Percentiles rank a stretch among this genome's conserved stretches.
Conservation (phyloP, 192 early-diverging fungal genomes). For the Backusella luteola region DNA sequence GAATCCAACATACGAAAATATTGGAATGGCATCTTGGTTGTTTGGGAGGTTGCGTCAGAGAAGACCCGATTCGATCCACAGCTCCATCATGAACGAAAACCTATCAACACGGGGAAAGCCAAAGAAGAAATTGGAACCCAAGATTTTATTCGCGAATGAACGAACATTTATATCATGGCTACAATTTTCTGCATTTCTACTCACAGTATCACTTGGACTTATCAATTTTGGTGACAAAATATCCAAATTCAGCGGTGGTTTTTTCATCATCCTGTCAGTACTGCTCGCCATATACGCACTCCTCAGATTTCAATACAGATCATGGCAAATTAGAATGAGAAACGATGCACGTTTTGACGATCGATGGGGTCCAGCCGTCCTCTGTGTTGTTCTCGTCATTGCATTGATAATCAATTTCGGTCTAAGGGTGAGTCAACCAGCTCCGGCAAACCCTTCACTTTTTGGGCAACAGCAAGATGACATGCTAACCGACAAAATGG, state of each 20-base stretch:
- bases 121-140: constrained; percentile 44
- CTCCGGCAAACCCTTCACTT: background rate
- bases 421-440: constrained; percentile 7
- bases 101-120: background rate
- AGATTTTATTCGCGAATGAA: constrained; percentile 89
- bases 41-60: background rate
- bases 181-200: constrained; percentile 63
- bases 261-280: constrained; percentile 29
- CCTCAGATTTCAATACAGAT: constrained; percentile 28
- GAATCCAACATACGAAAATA: background rate
- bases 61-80: background rate
- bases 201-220: constrained; percentile 61
- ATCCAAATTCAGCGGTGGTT: constrained; percentile 12
- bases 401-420: constrained; percentile 29
- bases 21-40: background rate
- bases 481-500: background rate
- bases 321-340: constrained; percentile 21
- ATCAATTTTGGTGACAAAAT: constrained; percentile 58
- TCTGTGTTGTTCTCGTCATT: constrained; percentile 30
- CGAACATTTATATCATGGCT: constrained; percentile 84
- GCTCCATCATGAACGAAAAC: background rate
- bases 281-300: constrained; percentile 24
- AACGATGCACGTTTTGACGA: constrained; percentile 20
- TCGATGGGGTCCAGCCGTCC: constrained; percentile 27
- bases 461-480: background rate